Base-by-base conservation (phyloP, 495 filamentous ascomycete genomes). In the Penicillium ucsense region DNA sequence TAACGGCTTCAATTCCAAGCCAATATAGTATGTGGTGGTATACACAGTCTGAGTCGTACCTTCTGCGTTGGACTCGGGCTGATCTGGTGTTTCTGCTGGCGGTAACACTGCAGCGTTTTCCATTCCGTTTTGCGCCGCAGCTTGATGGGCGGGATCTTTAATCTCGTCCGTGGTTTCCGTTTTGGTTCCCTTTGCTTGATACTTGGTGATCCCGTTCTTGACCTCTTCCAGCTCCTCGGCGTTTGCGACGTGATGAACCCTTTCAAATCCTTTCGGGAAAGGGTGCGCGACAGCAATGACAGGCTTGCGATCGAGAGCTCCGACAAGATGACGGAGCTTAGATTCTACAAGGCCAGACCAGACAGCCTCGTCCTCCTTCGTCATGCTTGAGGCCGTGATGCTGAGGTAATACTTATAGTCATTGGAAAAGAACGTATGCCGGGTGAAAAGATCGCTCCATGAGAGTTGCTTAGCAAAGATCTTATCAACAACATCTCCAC, bases 311-410 rank as follows among this genome's bases (percentile, higher is more conserved):
- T 96, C 92, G 28, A 98, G 73, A 8, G 83, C 86, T 37, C 78
- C 76, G 20, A 95, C 86, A 27, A 98, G 75, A 43, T 87, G 71
- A 41, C 92, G 82, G 35, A 97, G 76, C 63, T 89, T 95, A 4
- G 92, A 98, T 66, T 96, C 87, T 6, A 98, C 86, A 33, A 88
- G 79, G 6, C 92, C 91, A 31, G 88, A 88, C 89, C 92, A 97
- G 33, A 81, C 74, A 9, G 85, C 77, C 54, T 94, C 85, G 2
- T 85, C 84, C 50, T 95, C 88, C 55, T 88, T 90, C 28, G 82
- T 87, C 47, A 75, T 86, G 65, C 88, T 89, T 0, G 86, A 83
- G n/a, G 89, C 78, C 37, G 91, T 83, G 47, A 97, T 82, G 49
- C 82, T 84, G 40, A 98, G 79, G 62, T 97, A 98, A 61, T 95